A percentile compares a stretch with the other conserved stretches of the same genome.
These are phyloP conservation scores for Solanum dulcamara DNA, from an alignment of 257 asterid genomes.

Conservation along the genomic window DNA sequence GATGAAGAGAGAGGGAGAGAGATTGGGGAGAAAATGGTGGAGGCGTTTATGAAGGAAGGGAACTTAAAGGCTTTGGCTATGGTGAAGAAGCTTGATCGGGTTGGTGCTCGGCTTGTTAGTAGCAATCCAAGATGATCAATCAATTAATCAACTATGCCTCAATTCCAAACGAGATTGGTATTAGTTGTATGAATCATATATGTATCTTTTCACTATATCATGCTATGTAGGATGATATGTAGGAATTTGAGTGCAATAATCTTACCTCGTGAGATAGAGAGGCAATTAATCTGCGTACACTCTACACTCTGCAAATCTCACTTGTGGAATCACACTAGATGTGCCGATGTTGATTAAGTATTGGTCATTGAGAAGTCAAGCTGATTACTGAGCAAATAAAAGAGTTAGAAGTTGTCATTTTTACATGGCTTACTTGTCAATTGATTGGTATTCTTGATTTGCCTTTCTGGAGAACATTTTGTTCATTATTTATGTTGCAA, in stretches of 20 bases:
- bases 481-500: not conserved
- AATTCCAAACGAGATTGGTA: not conserved
- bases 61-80: slow-evolving; percentile 58
- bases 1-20: slow-evolving; percentile 45
- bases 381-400: not conserved
- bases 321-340: not conserved
- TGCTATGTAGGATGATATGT: not conserved
- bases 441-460: not conserved
- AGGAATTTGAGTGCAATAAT: not conserved
- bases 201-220: not conserved
- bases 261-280: too few relatives aligned
- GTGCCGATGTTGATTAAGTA: not conserved
- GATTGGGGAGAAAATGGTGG: slow-evolving; percentile 84
- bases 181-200: not conserved
- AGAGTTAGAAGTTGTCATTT: not conserved
- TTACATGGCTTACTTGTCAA: not conserved
- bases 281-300: not conserved
- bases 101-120: slow-evolving; percentile 75
- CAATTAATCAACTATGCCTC: not conserved
- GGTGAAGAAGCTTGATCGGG: slow-evolving; percentile 70
- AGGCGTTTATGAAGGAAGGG: slow-evolving; percentile 64
- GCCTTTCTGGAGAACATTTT: not conserved
- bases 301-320: not conserved
- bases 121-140: slow-evolving; percentile 31
- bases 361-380: not conserved